phyloP scores from a whole-genome alignment of 495 filamentous ascomycete genomes.

The Elasticomyces elasticus region DNA sequence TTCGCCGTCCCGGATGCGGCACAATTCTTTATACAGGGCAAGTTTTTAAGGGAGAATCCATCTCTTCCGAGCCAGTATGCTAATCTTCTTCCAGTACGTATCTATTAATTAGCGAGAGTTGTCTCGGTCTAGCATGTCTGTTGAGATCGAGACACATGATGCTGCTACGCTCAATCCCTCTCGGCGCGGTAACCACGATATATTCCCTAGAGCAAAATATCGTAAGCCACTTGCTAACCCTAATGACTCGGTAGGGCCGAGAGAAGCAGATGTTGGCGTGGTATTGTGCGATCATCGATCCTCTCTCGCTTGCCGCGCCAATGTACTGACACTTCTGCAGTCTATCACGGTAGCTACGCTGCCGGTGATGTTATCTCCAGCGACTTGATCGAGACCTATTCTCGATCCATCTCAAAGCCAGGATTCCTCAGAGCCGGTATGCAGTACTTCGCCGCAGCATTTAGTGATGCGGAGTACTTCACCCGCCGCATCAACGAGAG shows the following conservation, averaged over 20 bases:
- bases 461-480: conserved; percentile 9
- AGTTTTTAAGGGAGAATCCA: too few species aligned
- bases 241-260: too few species aligned
- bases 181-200: too few species aligned
- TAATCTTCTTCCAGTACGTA: too few species aligned
- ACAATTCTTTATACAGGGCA: conserved; percentile 33
- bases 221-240: too few species aligned
- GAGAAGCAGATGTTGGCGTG: conserved; percentile 35
- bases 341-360: conserved; percentile 33
- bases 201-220: too few species aligned
- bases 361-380: conserved; percentile 10
- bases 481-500: conserved; percentile 12
- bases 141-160: too few species aligned
- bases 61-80: too few species aligned
- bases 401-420: conserved; percentile 19
- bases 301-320: background rate
- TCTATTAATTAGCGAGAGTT: too few species aligned
- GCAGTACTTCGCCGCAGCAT: conserved; percentile 17
- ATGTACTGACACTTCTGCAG: background rate
- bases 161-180: too few species aligned
- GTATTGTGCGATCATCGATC: conserved; percentile 23
- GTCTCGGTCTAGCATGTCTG: too few species aligned
- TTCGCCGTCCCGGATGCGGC: conserved; percentile 37
- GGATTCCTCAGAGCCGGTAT: conserved; percentile 19
- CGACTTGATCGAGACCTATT: conserved; percentile 16